phyloP scores from a whole-genome alignment of 2,329 filamentous ascomycete genomes.

The Cordyceps cateniannulata region DNA sequence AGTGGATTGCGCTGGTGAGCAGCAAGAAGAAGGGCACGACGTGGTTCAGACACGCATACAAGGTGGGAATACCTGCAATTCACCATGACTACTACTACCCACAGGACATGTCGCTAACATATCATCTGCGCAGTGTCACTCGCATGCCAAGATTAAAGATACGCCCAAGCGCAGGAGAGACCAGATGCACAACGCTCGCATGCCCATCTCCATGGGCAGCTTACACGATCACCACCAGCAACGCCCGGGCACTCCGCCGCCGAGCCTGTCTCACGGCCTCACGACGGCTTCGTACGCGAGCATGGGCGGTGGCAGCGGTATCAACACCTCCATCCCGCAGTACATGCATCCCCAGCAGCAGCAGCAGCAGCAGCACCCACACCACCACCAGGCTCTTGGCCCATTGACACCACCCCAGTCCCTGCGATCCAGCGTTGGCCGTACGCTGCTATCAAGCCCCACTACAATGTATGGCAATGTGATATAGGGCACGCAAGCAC shows the following conservation, averaged over 20 bases:
- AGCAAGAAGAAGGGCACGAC: slow-evolving; percentile 91
- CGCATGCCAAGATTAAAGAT: slow-evolving; percentile 65
- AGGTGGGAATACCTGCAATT: slow-evolving; percentile 45
- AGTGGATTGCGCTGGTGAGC: slow-evolving; percentile 76
- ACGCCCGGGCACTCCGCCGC: slow-evolving; percentile 26
- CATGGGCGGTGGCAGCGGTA: slow-evolving; percentile 15
- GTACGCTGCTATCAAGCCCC: slow-evolving; percentile 8
- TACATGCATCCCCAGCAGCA: slow-evolving; percentile 18
- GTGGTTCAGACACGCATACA: slow-evolving; percentile 86
- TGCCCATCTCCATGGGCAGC: slow-evolving; percentile 32
- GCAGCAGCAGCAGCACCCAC: slow-evolving; percentile 23
- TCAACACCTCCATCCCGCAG: slow-evolving; percentile 23
- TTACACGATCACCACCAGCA: slow-evolving; percentile 27
- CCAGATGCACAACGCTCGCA: slow-evolving; percentile 42
- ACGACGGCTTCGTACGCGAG: slow-evolving; percentile 23
- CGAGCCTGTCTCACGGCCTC: slow-evolving; percentile 18
- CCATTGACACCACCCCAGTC: slow-evolving; percentile 12
- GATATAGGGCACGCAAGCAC: slow-evolving; percentile 6
- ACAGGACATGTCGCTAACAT: no score
- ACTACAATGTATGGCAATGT: slow-evolving; percentile 7
- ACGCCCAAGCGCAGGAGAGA: slow-evolving; percentile 62
- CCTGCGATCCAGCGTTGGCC: slow-evolving; percentile 5
- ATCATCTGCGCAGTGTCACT: slow-evolving; percentile 69
- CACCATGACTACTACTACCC: background rate
- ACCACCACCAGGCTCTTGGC: slow-evolving; percentile 18